Evolutionary conservation across 257 asterid genomes (phyloP).

Genomic region (Ocimum tenuiflorum): DNA sequence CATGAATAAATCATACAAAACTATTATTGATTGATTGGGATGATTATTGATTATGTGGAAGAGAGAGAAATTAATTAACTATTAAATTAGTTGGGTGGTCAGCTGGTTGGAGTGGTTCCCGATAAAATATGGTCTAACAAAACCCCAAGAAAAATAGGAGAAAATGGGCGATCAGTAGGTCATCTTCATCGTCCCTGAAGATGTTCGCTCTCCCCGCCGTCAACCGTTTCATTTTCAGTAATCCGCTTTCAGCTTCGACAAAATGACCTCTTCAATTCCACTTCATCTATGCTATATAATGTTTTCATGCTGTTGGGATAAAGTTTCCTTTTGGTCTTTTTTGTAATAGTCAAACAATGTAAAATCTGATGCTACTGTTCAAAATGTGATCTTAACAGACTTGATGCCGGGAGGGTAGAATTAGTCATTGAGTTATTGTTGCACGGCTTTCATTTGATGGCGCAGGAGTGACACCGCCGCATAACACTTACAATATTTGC

Average conservation of each 20-base stretch:
- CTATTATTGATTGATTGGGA: too few relatives aligned
- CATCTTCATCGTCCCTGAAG: conserved; percentile 35
- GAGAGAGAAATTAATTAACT: too few relatives aligned
- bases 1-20: too few relatives aligned
- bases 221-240: conserved; percentile 31
- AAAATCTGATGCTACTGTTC: not conserved
- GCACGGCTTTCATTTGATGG: not conserved
- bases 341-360: not conserved
- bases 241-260: conserved; percentile 16
- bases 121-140: conserved; percentile 51
- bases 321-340: not conserved
- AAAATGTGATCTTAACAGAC: not conserved
- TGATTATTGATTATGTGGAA: too few relatives aligned
- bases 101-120: too few relatives aligned
- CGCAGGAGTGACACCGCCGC: not conserved
- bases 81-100: too few relatives aligned
- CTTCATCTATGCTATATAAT: not conserved
- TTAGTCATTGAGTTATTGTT: conserved; percentile 4
- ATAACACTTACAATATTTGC: not conserved
- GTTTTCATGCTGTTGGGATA: not conserved
- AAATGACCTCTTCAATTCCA: conserved; percentile 3
- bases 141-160: conserved; percentile 23
- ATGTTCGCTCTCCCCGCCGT: conserved; percentile 38
- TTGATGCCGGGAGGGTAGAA: not conserved
- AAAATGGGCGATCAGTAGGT: conserved; percentile 46